Conservation (phyloP, 371 early-diverging fungal species). For the Apophysomyces variabilis region DNA sequence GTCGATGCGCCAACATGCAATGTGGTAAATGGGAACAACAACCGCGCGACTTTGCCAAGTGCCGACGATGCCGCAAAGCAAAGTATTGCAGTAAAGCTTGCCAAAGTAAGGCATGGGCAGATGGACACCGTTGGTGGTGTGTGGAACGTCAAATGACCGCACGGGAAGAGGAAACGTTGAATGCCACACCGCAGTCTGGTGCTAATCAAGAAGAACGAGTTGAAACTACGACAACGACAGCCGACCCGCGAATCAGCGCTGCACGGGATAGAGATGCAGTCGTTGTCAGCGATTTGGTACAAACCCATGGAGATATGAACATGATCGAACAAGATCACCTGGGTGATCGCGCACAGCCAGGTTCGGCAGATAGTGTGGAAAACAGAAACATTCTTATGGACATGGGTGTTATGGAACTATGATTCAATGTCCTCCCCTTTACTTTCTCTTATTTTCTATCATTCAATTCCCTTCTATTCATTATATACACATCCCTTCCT, state of each 20-base stretch:
- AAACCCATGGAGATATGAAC: constrained; percentile 14
- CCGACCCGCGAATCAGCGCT: constrained; percentile 1
- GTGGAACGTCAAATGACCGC: constrained; percentile 51
- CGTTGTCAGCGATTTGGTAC: constrained; percentile 7
- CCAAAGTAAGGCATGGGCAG: constrained; percentile 77
- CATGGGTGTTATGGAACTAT: constrained; percentile 23
- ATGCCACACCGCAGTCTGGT: not conserved
- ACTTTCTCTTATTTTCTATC: not conserved
- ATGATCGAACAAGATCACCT: constrained; percentile 14
- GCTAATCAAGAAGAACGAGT: not conserved
- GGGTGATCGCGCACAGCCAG: constrained; percentile 6
- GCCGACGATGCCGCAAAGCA: constrained; percentile 80
- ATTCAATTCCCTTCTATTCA: not conserved
- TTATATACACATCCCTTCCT: not conserved
- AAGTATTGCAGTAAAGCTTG: constrained; percentile 81
- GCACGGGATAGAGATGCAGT: constrained; percentile 1
- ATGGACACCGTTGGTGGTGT: constrained; percentile 84
- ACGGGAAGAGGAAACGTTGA: constrained; percentile 1
- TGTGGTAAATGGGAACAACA: constrained; percentile 77
- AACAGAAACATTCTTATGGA: constrained; percentile 13
- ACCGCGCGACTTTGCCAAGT: constrained; percentile 79
- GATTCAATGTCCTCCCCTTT: constrained; percentile 1
- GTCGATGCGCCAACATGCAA: constrained; percentile 75
- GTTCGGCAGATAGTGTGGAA: constrained; percentile 14
- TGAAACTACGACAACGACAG: not conserved